Evolutionary conservation across 2,329 filamentous ascomycete species (phyloP).

Genomic region (Tolypocladium cylindrosporum): DNA sequence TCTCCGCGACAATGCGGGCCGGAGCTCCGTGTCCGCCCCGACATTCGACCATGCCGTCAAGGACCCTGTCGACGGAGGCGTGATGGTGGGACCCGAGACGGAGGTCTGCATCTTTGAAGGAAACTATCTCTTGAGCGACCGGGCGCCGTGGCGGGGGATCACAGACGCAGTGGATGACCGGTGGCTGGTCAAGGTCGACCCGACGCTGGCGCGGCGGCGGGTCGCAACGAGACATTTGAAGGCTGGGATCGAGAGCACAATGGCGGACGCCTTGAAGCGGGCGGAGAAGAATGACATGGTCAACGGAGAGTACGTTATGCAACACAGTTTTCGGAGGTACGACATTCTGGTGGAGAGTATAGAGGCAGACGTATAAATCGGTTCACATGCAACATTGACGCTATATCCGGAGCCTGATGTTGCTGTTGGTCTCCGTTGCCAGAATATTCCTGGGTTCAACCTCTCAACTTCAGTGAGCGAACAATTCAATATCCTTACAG

Average conservation of each 20-base stretch:
- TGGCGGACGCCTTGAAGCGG: constrained; percentile 55
- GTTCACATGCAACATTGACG: no score
- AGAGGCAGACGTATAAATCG: constrained; percentile 6
- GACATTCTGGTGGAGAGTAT: constrained; percentile 16
- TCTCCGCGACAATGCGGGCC: constrained; percentile 6
- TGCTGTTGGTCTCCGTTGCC: no score
- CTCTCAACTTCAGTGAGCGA: no score
- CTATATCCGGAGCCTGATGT: no score
- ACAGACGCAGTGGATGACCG: constrained; percentile 25
- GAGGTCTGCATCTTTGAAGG: constrained; percentile 63
- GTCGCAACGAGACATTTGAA: constrained; percentile 27
- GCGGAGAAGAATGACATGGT: constrained; percentile 73
- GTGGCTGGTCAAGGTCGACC: constrained; percentile 29
- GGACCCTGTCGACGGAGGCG: constrained; percentile 57
- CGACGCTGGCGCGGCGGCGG: constrained; percentile 21
- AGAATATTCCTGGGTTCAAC: no score
- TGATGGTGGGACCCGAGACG: constrained; percentile 45
- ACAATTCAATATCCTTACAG: no score
- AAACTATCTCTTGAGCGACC: constrained; percentile 37
- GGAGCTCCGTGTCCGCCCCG: constrained; percentile 40
- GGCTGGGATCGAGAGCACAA: constrained; percentile 36
- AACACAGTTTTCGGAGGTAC: constrained; percentile 13
- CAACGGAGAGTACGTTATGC: constrained; percentile 68
- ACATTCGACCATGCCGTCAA: constrained; percentile 68
- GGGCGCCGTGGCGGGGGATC: constrained; percentile 22